These are phyloP conservation scores for Aspergillus piperis DNA, from an alignment of 2,329 filamentous ascomycete genomes.

Conservation along the genomic window DNA sequence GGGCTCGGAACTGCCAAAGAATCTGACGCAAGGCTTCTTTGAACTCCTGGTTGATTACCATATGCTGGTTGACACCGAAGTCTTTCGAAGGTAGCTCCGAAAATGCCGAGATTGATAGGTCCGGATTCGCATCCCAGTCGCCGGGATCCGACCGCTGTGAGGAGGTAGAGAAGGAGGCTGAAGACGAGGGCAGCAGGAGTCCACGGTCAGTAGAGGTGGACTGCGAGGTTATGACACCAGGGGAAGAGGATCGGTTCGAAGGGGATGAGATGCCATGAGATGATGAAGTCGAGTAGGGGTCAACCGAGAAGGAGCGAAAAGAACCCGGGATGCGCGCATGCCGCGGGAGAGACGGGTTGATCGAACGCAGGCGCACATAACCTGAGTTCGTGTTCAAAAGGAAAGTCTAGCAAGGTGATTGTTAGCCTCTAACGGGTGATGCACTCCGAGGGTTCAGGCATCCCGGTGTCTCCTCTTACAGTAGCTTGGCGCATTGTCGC, in stretches of 20 bases:
- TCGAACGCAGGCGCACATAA: slow-evolving; percentile 26
- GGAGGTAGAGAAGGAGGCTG: slow-evolving; percentile 37
- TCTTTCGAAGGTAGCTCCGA: slow-evolving; percentile 73
- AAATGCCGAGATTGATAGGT: slow-evolving; percentile 72
- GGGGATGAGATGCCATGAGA: slow-evolving; percentile 16
- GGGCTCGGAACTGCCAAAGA: slow-evolving; percentile 86
- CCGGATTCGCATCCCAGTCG: slow-evolving; percentile 77
- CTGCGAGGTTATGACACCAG: slow-evolving; percentile 15
- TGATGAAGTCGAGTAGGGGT: slow-evolving; percentile 23
- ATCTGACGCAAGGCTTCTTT: slow-evolving; percentile 86
- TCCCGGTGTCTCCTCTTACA: slow-evolving; percentile 24
- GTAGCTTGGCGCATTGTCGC: slow-evolving; percentile 34
- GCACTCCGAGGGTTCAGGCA: background rate
- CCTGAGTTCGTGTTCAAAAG: slow-evolving; percentile 23
- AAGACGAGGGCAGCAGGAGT: slow-evolving; percentile 19
- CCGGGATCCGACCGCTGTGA: slow-evolving; percentile 33
- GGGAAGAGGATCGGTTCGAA: slow-evolving; percentile 20
- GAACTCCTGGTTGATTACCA: slow-evolving; percentile 92
- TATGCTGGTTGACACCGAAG: slow-evolving; percentile 95
- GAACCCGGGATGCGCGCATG: slow-evolving; percentile 21
- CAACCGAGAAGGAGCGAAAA: slow-evolving; percentile 34
- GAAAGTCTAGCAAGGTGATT: slow-evolving; percentile 23
- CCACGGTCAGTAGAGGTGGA: slow-evolving; percentile 19
- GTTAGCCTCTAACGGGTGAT: slow-evolving; percentile 7
- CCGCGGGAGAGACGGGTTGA: slow-evolving; percentile 21